Conservation (phyloP, 2,329 filamentous ascomycete species). For the Verticillium isaacii region DNA sequence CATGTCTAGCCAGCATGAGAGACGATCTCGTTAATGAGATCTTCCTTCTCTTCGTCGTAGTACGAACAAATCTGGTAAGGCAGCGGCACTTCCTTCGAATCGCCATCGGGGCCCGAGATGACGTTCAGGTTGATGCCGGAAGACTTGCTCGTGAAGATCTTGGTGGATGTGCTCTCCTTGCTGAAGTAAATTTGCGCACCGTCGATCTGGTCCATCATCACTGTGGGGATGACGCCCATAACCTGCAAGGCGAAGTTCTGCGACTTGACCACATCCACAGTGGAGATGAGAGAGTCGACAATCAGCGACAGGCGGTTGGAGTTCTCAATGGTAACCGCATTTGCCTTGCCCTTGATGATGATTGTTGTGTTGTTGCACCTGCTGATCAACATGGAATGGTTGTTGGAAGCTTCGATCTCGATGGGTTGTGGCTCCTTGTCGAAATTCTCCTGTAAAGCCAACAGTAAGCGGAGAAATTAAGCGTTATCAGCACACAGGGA, state of each 20-base stretch:
- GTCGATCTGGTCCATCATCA: slow-evolving; percentile 91
- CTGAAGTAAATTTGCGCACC: slow-evolving; percentile 83
- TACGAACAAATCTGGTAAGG: slow-evolving; percentile 86
- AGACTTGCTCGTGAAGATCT: slow-evolving; percentile 87
- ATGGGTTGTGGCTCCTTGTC: slow-evolving; percentile 71
- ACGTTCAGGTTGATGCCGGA: slow-evolving; percentile 84
- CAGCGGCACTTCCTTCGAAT: slow-evolving; percentile 81
- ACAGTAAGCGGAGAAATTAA: slow-evolving; percentile 6
- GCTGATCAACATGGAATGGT: slow-evolving; percentile 87
- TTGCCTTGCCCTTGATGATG: slow-evolving; percentile 87
- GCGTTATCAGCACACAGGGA: background rate
- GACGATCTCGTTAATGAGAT: slow-evolving; percentile 88
- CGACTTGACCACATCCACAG: slow-evolving; percentile 92
- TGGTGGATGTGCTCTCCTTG: slow-evolving; percentile 70
- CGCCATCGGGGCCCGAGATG: slow-evolving; percentile 63
- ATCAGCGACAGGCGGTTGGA: slow-evolving; percentile 78
- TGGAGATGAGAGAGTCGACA: slow-evolving; percentile 83
- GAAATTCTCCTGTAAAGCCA: slow-evolving; percentile 70
- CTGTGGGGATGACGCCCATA: slow-evolving; percentile 76
- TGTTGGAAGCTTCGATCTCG: slow-evolving; percentile 74
- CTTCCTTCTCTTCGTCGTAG: slow-evolving; percentile 64
- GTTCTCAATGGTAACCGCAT: slow-evolving; percentile 95
- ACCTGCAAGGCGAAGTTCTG: slow-evolving; percentile 94
- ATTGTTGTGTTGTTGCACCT: slow-evolving; percentile 89
- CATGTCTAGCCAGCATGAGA: slow-evolving; percentile 72